phyloP scores from a whole-genome alignment of 2,329 filamentous ascomycete genomes.

The Fusarium sp. region DNA sequence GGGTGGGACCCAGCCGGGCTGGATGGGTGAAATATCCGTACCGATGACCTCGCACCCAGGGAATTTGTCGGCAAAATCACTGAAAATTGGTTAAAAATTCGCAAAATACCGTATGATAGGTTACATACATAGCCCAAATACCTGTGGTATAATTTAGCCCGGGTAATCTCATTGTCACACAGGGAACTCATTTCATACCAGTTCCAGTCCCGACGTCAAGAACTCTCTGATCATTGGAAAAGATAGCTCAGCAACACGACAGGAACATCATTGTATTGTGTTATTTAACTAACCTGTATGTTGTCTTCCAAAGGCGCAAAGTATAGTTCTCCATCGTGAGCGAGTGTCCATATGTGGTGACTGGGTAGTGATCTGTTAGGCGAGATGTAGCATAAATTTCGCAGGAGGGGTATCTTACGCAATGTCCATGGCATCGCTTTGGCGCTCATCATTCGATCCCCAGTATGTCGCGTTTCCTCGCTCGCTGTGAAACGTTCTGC shows the following conservation, averaged over 20 bases:
- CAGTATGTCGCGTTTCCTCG: not conserved
- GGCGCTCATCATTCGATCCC: not conserved
- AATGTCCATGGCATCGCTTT: not conserved
- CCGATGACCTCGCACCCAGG: not conserved
- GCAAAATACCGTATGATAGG: accelerated
- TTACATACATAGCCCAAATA: not conserved
- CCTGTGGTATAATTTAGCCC: not conserved
- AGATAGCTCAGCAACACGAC: accelerated
- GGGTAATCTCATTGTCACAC: accelerated
- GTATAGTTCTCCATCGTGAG: not conserved
- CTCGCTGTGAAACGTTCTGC: not conserved
- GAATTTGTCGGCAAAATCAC: not conserved
- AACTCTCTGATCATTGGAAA: not conserved
- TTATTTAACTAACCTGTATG: not conserved
- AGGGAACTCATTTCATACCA: not conserved
- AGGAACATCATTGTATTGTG: accelerated
- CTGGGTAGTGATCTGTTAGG: not conserved
- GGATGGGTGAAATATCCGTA: not conserved
- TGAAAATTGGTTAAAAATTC: not conserved
- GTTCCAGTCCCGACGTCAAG: not conserved
- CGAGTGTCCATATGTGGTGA: not conserved
- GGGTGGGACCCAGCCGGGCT: not conserved
- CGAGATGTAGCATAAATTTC: accelerated
- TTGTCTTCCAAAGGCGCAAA: not conserved
- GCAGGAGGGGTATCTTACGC: not conserved